Evolutionary conservation across 352 stramenopile genomes (phyloP).

Genomic region (Phytopythium chamaehyphon): DNA sequence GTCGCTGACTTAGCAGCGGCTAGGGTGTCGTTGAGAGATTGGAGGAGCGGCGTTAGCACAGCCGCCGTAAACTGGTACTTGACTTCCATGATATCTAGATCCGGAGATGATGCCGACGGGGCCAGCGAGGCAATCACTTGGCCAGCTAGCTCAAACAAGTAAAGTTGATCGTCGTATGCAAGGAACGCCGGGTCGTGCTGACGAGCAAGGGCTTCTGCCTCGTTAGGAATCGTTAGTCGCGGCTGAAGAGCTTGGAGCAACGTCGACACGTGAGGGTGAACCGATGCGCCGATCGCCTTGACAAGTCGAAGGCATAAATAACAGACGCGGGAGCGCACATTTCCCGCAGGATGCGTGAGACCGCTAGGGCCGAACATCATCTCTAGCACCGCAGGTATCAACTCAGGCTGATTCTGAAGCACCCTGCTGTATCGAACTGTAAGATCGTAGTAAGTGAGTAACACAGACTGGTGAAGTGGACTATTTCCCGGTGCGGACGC

Average conservation of each 20-base stretch:
- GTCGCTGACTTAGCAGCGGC: slow-evolving; percentile 21
- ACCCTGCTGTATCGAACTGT: slow-evolving; percentile 71
- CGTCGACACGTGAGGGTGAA: slow-evolving; percentile 74
- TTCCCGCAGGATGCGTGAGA: slow-evolving; percentile 50
- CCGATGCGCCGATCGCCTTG: slow-evolving; percentile 59
- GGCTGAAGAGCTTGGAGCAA: slow-evolving; percentile 65
- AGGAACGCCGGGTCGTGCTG: slow-evolving; percentile 49
- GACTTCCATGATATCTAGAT: slow-evolving; percentile 40
- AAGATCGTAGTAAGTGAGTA: slow-evolving; percentile 85
- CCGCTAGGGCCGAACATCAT: slow-evolving; percentile 79
- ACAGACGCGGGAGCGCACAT: slow-evolving; percentile 77
- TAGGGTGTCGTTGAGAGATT: slow-evolving; percentile 59
- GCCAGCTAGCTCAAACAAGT: slow-evolving; percentile 83
- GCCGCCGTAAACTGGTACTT: slow-evolving; percentile 78
- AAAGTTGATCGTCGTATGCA: slow-evolving; percentile 73
- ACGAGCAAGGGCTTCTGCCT: slow-evolving; percentile 27
- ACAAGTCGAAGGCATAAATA: slow-evolving; percentile 81
- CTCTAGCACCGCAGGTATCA: slow-evolving; percentile 68
- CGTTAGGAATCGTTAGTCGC: slow-evolving; percentile 50
- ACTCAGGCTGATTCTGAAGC: slow-evolving; percentile 55
- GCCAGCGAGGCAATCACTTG: slow-evolving; percentile 75
- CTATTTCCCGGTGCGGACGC: slow-evolving; percentile 16
- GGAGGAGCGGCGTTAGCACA: slow-evolving; percentile 65
- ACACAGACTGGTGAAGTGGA: slow-evolving; percentile 38
- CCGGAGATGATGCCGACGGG: slow-evolving; percentile 8